These are phyloP conservation scores for Danielozyma ontarioensis DNA, from an alignment of 805 yeast species.

Conservation along the genomic window DNA sequence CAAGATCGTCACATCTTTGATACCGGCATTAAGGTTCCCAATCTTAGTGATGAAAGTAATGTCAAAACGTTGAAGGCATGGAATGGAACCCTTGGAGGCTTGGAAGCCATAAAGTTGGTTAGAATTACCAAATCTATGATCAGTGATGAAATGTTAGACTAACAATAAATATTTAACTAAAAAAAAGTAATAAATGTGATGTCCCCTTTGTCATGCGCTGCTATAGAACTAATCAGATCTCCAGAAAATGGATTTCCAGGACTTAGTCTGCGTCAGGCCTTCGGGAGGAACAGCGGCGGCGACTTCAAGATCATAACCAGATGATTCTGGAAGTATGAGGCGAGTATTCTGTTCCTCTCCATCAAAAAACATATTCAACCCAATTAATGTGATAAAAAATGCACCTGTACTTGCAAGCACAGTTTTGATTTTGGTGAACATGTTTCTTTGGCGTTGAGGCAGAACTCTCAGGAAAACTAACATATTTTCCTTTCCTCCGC, in stretches of 20 bases:
- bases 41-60: constrained; percentile 54
- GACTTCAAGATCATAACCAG: too few species aligned
- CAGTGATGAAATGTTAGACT: background rate
- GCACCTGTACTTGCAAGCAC: constrained; percentile 23
- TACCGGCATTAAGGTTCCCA: constrained; percentile 71
- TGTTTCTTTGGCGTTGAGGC: background rate
- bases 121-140: constrained; percentile 25
- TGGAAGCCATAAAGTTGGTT: constrained; percentile 54
- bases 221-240: constrained; percentile 6
- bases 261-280: background rate
- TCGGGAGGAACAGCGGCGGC: too few species aligned
- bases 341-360: too few species aligned
- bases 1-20: constrained; percentile 57
- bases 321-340: too few species aligned
- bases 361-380: constrained; percentile 21
- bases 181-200: background rate
- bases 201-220: constrained; percentile 1
- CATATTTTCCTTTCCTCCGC: constrained; percentile 22
- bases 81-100: constrained; percentile 81
- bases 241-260: constrained; percentile 2
- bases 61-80: constrained; percentile 62
- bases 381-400: constrained; percentile 14
- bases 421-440: constrained; percentile 12
- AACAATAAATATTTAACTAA: background rate
- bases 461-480: constrained; percentile 9